Evolutionary conservation across 1,284 basidiomycete genomes (phyloP), one percentile per base, ranked within the genome.

Genomic region (Amylostereum areolatum): DNA sequence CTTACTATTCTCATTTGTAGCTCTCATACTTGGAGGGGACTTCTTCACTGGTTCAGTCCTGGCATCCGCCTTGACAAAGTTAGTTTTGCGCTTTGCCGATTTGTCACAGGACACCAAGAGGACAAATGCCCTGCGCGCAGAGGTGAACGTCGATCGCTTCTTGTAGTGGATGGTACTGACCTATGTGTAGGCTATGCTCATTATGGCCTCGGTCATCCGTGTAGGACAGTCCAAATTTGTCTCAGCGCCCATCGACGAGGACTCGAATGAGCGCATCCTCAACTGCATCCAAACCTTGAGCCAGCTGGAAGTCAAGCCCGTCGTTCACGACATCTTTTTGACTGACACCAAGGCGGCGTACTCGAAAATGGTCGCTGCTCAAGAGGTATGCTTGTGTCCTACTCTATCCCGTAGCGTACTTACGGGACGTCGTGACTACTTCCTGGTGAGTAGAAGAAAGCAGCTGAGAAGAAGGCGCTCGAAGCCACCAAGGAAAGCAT

Each of bases 141-240:
- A 99, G 76, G 88, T 88, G 50, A 33, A 69, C 59, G 28, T 2
- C 37, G 41, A 33, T 25, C 25, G 11, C 12, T n/a, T 28, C 11
- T 42, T 18, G 18, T 18, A 18, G 18, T 18, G 18, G 18, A 18
- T 18, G 18, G 18, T 18, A 18, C 18, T 18, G 18, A 18, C 18
- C 18, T 3, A 47, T 37, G n/a, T 25, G 3, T 55, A 90, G 86
- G 86, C 93, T 2, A 98, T 99, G 91, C 78, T 99, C 52, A 94
- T 99, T 64, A 98, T 99, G 96, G 89, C 93, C 2, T 97, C 92
- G 12, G 78, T 97, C 62, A 90, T 99, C 60, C 92, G 96, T 45
- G 92, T 98, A 44, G 97, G 97, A 37, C 96, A 98, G 71, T 95
- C 92, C 52, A 95, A 96, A 65, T 97, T 97, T 59, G 90, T 89